Conservation (phyloP, 176 grass and related monocot genomes). For the Cenchrus americanus region DNA sequence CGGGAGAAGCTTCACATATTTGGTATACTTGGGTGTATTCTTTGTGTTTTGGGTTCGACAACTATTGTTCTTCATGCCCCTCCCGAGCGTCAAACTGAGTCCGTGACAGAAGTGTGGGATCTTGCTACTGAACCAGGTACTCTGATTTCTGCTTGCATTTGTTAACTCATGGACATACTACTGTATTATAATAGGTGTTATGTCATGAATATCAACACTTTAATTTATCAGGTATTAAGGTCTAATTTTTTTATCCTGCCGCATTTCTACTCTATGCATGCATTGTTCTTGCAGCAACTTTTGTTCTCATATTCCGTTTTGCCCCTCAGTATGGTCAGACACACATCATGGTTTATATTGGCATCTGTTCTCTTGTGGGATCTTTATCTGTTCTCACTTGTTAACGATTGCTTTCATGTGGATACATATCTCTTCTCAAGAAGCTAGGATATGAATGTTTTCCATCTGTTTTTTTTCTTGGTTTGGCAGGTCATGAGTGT, state of each 20-base stretch:
- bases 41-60: conserved; percentile 95
- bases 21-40: conserved; percentile 87
- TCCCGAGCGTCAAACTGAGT: conserved; percentile 82
- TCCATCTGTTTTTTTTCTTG: conserved; percentile 22
- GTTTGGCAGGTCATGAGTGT: conserved; percentile 92
- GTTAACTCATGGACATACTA: neutral
- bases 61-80: conserved; percentile 98
- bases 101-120: conserved; percentile 91
- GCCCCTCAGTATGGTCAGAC: conserved; percentile 84
- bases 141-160: neutral
- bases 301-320: conserved; percentile 76
- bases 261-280: conserved; percentile 74
- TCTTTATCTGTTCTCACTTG: conserved; percentile 68
- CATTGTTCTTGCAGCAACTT: conserved; percentile 65
- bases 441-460: conserved; percentile 23
- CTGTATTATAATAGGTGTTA: neutral
- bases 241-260: conserved; percentile 50
- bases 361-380: conserved; percentile 82
- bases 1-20: conserved; percentile 90
- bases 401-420: neutral
- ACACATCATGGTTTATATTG: conserved; percentile 84
- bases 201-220: neutral
- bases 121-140: conserved; percentile 95
- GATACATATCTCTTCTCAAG: conserved; percentile 22
- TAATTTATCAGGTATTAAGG: conserved; percentile 24